Conservation (phyloP, 345 rosid genomes). For the Laguncularia racemosa region DNA sequence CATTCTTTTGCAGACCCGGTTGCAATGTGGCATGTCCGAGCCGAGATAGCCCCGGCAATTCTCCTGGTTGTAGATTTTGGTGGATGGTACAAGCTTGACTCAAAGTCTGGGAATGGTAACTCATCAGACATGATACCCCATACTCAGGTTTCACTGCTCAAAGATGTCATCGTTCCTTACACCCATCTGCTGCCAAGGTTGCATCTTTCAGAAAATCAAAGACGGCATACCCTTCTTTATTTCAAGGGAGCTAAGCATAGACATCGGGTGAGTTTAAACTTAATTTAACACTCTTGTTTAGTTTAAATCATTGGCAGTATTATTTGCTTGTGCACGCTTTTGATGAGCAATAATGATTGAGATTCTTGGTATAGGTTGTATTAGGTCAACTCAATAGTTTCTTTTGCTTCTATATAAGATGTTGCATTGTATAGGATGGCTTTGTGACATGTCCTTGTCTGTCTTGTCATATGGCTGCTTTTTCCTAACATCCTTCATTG, state of each 20-base stretch:
- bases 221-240: constrained; percentile 81
- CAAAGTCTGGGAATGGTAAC: constrained; percentile 45
- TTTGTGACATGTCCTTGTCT: too few species aligned
- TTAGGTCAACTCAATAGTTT: too few species aligned
- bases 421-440: too few species aligned
- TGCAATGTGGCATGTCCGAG: constrained; percentile 95
- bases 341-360: too few species aligned
- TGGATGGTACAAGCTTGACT: constrained; percentile 87
- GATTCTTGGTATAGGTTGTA: too few species aligned
- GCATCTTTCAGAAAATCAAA: constrained; percentile 43
- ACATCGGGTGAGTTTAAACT: constrained; percentile 55
- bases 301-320: too few species aligned
- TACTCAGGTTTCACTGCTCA: constrained; percentile 86
- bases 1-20: constrained; percentile 99
- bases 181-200: constrained; percentile 79
- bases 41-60: constrained; percentile 72
- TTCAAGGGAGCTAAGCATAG: constrained; percentile 96
- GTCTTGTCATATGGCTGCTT: too few species aligned
- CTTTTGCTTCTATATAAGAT: too few species aligned
- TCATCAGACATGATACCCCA: constrained; percentile 56
- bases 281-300: neutral
- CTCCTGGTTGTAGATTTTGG: constrained; percentile 98
- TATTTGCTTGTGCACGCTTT: too few species aligned
- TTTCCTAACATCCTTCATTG: too few species aligned
- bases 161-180: constrained; percentile 94